Base-by-base conservation (phyloP, 768 basidiomycete species). In the Royoungia palumana region DNA sequence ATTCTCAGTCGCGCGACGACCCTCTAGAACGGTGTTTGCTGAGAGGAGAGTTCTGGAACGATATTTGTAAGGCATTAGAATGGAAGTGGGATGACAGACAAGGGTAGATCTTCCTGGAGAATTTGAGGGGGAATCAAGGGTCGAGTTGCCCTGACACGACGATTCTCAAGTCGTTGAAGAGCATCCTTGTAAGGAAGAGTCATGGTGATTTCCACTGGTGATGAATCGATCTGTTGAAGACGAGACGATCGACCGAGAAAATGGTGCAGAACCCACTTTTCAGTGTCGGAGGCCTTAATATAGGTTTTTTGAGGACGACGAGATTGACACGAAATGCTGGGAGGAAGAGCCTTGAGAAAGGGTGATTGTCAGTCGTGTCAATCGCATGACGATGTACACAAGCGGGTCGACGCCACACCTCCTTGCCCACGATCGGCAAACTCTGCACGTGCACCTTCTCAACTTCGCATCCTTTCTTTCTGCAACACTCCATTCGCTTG, bases 91-190 rank as follows among this genome's bases (percentile, higher is more conserved):
- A 16, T 11, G 21, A 37, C 25, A 6, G 70, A 89, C 88, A 92
- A 70, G 36, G 90, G 90, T n/a, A 89, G 77, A 68, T 97, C 94
- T 67, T 97, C 94, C 57, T 89, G 87, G 2, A 97, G 78, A 52
- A 97, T 95, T 63, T 94, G 93, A 19, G 94, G 94, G 43, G 94
- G 94, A 48, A 97, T 94, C 47, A 97, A 71, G 24, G 94, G 94
- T 35, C 93, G 76, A 16, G 87, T 93, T 14, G 80, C 85, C 65
- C 82, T 92, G 46, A 97, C 93, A 38, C 94, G 76, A 51, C 83
- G 77, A 62, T 97, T 94, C 62, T 94, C 91, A 34, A 96, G 83
- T 46, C 86, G 82, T 51, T 79, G 66, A 44, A 89, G 79, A 36
- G 89, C 89, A 51, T 91, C 86, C 61, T 80, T 82, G 77, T 89